Base-by-base conservation (phyloP, 2,329 filamentous ascomycete species). In the Nannizzia gypsea region DNA sequence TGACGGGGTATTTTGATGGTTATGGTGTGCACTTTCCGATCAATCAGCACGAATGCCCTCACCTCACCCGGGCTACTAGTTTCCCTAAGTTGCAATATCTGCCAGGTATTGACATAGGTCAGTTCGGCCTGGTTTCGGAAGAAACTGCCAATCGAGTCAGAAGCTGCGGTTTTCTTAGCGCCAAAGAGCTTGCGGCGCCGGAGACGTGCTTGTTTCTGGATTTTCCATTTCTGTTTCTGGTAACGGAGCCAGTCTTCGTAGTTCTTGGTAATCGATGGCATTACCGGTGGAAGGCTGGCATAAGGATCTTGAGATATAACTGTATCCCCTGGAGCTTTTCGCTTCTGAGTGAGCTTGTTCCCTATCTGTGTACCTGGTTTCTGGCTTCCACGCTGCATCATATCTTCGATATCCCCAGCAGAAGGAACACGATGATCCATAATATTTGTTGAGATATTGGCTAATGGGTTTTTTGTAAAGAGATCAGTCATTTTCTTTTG, bases 151-250 rank as follows among this genome's bases (percentile, higher is more conserved):
- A 87, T 78, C 0, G 80, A 79, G 69, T 86, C 83, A 1, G 79
- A 78, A 13, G 80, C 76, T 66, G 81, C 77, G 56, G 78, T 79
- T 9, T 85, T 82, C 60, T 87, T 86, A 67, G 99, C 92, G 62
- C 93, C 93, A 67, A 99, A 99, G 0, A 99, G 78, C 71, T 99
- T 93, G 56, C 92, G 83, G 64, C 95, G 82, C 48, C 92, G 85
- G 62, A 86, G 81, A 22, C 93, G 84, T 36, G 92, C 90, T 71
- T 95, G 88, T 69, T 90, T 95, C 71, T 99, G 93, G 40, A 97
- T 87, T 76, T 92, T 96, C 93, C 93, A 99, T 74, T 99, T 99
- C 76, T 91, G 84, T 74, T 99, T 99, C 71, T 99, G 93, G 68
- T 97, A 97, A 68, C 87, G 81, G 58, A 99, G 73, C 78, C 95